Evolutionary conservation across 2,329 filamentous ascomycete species (phyloP), one percentile per base, ranked within the genome.

Genomic region (Neurospora crassa): DNA sequence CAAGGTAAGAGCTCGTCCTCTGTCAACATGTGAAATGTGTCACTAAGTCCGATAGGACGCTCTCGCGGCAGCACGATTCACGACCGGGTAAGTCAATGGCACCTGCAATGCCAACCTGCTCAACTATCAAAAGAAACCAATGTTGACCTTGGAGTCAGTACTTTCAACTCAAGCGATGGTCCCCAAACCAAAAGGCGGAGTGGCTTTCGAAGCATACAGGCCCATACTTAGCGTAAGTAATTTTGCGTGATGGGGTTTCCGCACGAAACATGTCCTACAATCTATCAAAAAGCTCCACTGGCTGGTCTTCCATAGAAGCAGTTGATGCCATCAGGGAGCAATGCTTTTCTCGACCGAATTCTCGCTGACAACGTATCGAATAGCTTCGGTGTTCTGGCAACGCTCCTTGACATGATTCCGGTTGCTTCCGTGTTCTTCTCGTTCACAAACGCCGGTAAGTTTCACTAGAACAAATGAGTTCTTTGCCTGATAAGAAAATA

Each of bases 141-240:
- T 86, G 2, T 88, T 88, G 53, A 82, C 82, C 84, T 45, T 86
- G 88, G 77, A 79, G 80, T 3, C 80, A 96, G 81, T 97, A 97
- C 81, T 97, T 97, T 80, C 92, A 97, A 83, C 85, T 98, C 73
- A 98, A 97, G 83, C 88, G 88, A 68, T 97, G 93, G 93, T 88
- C 87, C 63, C 81, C 84, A 40, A 83, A 83, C 12, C 87, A 93
- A 80, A 87, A 84, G 76, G 85, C 88, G 67, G 85, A 89, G 68
- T 96, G 91, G 85, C 83, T 97, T 29, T 84, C 89, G 75, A 84
- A 88, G 77, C 88, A 94, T 75, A 85, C 87, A 71, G 92, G 88
- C 6, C 90, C 92, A 24, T 97, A 97, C 82, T 92, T 93, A 12
- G 89, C 91, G 92, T 96, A 83, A 81, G 89, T 85, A 43, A 40